A percentile compares a stretch with the other conserved stretches of the same genome.
These are phyloP conservation scores for Rutstroemia sp. DNA, from an alignment of 2,329 filamentous ascomycete species.

Conservation along the genomic window DNA sequence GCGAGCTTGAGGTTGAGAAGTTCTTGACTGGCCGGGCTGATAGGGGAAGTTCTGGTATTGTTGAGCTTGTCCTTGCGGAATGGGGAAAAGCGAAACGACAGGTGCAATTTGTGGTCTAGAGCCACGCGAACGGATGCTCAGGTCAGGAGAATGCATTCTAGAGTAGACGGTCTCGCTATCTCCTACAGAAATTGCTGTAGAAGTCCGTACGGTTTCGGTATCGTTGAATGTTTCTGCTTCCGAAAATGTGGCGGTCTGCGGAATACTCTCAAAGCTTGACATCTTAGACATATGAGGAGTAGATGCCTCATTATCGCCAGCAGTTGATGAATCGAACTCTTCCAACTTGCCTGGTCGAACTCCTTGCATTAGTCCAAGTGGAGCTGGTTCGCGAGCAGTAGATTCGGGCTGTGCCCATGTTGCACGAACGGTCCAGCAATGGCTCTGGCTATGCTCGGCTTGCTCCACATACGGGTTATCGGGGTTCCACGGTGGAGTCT, in stretches of 20 bases:
- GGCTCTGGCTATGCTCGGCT: constrained; percentile 24
- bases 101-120: not conserved
- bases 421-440: constrained; percentile 27
- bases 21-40: not conserved
- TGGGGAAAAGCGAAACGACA: not conserved
- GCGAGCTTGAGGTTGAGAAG: not conserved
- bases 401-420: not conserved
- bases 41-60: not conserved
- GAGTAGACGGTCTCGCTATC: constrained; percentile 5
- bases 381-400: not conserved
- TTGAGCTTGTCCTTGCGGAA: not conserved
- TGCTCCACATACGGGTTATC: constrained; percentile 20
- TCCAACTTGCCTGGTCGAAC: not conserved
- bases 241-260: constrained; percentile 4
- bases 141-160: not conserved
- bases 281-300: not conserved
- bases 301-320: not conserved
- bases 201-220: not conserved
- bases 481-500: constrained; percentile 48
- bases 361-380: not conserved
- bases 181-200: not conserved
- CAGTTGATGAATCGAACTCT: not conserved
- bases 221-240: constrained; percentile 5
- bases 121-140: constrained; percentile 1
- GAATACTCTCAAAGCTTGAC: constrained; percentile 5